These are phyloP conservation scores for Wakefieldia striispora DNA, from an alignment of 768 basidiomycete species.

Conservation along the genomic window DNA sequence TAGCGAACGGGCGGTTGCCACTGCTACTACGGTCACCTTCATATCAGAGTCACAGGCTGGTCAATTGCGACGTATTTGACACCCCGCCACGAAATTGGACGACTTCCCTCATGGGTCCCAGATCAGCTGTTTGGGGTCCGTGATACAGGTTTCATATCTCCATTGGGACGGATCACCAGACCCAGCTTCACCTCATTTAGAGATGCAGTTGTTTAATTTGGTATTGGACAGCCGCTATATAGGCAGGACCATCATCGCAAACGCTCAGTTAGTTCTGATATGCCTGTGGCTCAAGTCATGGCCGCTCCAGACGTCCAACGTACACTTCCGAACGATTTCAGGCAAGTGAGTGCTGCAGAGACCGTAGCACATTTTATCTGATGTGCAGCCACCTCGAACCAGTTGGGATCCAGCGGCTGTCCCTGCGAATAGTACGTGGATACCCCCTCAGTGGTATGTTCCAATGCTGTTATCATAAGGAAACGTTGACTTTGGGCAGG, in stretches of 20 bases:
- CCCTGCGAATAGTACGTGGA: constrained; percentile 25
- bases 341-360: constrained; percentile 6
- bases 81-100: too few species aligned
- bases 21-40: too few species aligned
- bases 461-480: neutral
- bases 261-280: too few species aligned
- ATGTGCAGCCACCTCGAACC: neutral
- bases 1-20: too few species aligned
- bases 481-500: constrained; percentile 6
- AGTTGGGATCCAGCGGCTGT: constrained; percentile 27
- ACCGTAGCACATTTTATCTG: neutral
- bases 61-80: too few species aligned
- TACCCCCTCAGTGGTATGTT: constrained; percentile 25
- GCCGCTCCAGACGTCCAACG: constrained; percentile 22
- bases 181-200: neutral
- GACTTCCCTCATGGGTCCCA: too few species aligned
- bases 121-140: too few species aligned
- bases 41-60: too few species aligned
- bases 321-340: constrained; percentile 10
- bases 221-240: too few species aligned
- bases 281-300: too few species aligned
- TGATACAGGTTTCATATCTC: too few species aligned
- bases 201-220: neutral
- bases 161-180: neutral
- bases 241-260: neutral